Evolutionary conservation across 2,329 filamentous ascomycete genomes (phyloP).

Genomic region (Monilinia polystroma): DNA sequence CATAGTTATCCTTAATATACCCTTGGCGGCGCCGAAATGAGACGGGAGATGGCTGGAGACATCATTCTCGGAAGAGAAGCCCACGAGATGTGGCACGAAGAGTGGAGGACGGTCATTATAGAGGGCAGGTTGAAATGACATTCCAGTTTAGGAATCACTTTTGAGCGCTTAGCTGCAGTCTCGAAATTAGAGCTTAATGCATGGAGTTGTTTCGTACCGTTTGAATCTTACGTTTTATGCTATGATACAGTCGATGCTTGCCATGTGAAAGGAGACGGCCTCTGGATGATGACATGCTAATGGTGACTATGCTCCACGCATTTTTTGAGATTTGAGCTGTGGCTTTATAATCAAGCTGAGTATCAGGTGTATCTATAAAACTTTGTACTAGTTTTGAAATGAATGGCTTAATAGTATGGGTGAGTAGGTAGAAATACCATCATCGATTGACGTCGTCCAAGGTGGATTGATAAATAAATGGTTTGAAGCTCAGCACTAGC

Average conservation of each 20-base stretch:
- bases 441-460: background rate
- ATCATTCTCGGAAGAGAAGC: conserved; percentile 4
- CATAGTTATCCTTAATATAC: conserved; percentile 14
- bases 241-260: background rate
- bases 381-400: no score
- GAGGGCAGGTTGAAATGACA: background rate
- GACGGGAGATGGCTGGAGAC: conserved; percentile 6
- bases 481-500: background rate
- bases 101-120: background rate
- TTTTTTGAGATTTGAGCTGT: background rate
- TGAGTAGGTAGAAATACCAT: background rate
- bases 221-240: background rate
- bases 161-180: conserved; percentile 21
- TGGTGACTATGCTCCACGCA: background rate
- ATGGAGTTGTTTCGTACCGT: background rate
- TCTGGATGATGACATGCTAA: background rate
- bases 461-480: background rate
- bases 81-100: background rate
- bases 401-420: background rate
- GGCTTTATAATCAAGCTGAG: background rate
- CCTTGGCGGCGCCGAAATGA: conserved; percentile 2
- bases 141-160: conserved; percentile 3
- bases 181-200: conserved; percentile 3
- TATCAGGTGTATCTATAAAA: background rate
- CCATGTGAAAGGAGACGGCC: background rate